phyloP scores from a whole-genome alignment of 352 stramenopile species.

The Achlya hypogyna region DNA sequence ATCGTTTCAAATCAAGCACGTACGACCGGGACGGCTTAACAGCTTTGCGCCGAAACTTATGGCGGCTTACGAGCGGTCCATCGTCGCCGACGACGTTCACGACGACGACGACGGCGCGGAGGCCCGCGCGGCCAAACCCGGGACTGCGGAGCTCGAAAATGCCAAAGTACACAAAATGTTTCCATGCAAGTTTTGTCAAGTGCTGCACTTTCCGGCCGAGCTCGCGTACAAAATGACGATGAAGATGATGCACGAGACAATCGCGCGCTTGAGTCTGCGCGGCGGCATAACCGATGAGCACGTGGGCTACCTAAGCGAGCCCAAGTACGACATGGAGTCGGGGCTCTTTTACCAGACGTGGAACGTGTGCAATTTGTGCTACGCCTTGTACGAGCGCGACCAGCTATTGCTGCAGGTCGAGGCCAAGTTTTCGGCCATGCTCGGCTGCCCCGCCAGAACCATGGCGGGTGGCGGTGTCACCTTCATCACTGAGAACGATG shows the following conservation, averaged over 20 bases:
- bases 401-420: slow-evolving; percentile 67
- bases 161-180: slow-evolving; percentile 53
- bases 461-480: slow-evolving; percentile 35
- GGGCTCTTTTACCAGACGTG: slow-evolving; percentile 54
- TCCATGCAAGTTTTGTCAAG: slow-evolving; percentile 74
- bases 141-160: background rate
- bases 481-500: slow-evolving; percentile 36
- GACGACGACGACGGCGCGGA: slow-evolving; percentile 40
- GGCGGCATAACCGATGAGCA: slow-evolving; percentile 8
- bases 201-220: slow-evolving; percentile 58
- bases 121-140: background rate
- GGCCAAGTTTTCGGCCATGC: slow-evolving; percentile 38
- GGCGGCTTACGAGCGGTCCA: slow-evolving; percentile 28
- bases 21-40: background rate
- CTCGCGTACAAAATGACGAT: slow-evolving; percentile 82
- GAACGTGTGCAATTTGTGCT: slow-evolving; percentile 78
- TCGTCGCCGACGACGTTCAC: slow-evolving; percentile 45
- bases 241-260: slow-evolving; percentile 82
- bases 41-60: slow-evolving; percentile 3
- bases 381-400: slow-evolving; percentile 77
- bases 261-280: slow-evolving; percentile 49
- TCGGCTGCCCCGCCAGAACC: slow-evolving; percentile 36
- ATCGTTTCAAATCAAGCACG: slow-evolving; percentile 45
- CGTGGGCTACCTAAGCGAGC: background rate
- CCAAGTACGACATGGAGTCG: slow-evolving; percentile 9